Evolutionary conservation across 2,329 filamentous ascomycete genomes (phyloP), one percentile per base, ranked within the genome.

Genomic region (Zarea fungicola): DNA sequence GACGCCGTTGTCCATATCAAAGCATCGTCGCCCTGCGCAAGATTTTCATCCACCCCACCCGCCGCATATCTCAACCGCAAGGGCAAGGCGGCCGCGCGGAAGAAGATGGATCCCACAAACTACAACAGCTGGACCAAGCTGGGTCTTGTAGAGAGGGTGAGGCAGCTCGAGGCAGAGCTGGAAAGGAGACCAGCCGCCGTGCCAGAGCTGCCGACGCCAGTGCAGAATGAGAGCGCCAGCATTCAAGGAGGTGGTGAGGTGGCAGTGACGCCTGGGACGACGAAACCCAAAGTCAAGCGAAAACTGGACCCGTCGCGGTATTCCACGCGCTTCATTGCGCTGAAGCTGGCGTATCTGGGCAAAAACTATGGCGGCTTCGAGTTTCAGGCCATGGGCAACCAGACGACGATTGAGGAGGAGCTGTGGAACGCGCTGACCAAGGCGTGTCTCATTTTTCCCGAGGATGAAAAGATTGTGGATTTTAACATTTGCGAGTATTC

Each of bases 341-440:
- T 99, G 51, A 97, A 96, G 66, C 83, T 99, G 54, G 91, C 93
- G 32, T 99, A 99, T 65, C 72, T 97, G 29, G 93, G 93, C 40
- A 87, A 89, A 64, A 80, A 81, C 48, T 99, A 97, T 67, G 92
- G 93, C 66, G 93, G 93, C 1, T 95, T 90, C 65, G 93, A 99
- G 71, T 88, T 92, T 66, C 85, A 92, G 61, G 77, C 78, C 52
- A 82, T 82, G 56, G 85, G 86, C 52, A 70, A 81, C 4, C 65
- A 88, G 54, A 84, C 92, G 5, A 91, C 90, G 0, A 87, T 99
- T 54, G 93, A 99, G 67, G 90, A 96, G 68, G 87, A 91, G 67
- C 65, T 99, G 42, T 99, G 90, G 88, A 91, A 91, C 68, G 93
- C 91, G 1, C 71, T 99, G 56, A 82, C 84, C 49, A 92, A 87